Evolutionary conservation across 768 basidiomycete genomes (phyloP).

Genomic region (Brasilioporus rufonigricans): DNA sequence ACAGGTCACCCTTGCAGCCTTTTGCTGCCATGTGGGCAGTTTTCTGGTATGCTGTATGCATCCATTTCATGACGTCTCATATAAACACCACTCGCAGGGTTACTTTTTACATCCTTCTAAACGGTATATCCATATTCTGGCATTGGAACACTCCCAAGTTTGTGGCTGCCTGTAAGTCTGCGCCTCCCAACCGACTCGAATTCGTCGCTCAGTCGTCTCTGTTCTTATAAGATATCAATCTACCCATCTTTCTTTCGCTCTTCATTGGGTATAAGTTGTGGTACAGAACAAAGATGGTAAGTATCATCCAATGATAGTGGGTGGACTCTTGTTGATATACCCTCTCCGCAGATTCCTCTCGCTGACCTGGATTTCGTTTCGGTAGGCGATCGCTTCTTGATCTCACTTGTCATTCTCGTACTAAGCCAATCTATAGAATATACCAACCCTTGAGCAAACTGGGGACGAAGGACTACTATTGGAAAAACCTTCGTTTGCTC

Average conservation of each 20-base stretch:
- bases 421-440: slow-evolving; percentile 41
- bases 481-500: slow-evolving; percentile 6
- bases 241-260: slow-evolving; percentile 41
- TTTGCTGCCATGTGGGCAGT: slow-evolving; percentile 70
- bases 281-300: slow-evolving; percentile 22
- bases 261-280: slow-evolving; percentile 44
- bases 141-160: slow-evolving; percentile 54
- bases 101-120: slow-evolving; percentile 55
- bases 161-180: slow-evolving; percentile 38
- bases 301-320: too few relatives aligned
- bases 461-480: slow-evolving; percentile 35
- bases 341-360: slow-evolving; percentile 11
- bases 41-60: slow-evolving; percentile 52
- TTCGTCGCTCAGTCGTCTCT: background rate
- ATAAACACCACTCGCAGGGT: slow-evolving; percentile 6
- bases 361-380: slow-evolving; percentile 71
- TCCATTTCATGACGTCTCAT: slow-evolving; percentile 1
- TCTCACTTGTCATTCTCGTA: background rate
- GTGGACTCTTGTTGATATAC: background rate
- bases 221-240: slow-evolving; percentile 36
- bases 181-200: background rate
- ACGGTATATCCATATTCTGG: slow-evolving; percentile 62
- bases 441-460: slow-evolving; percentile 69
- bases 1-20: slow-evolving; percentile 60
- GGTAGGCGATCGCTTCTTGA: slow-evolving; percentile 33